Percentiles rank a stretch among this genome's conserved stretches.
phyloP scores from a whole-genome alignment of 192 early-diverging fungal genomes.

The Coemansia sp. region DNA sequence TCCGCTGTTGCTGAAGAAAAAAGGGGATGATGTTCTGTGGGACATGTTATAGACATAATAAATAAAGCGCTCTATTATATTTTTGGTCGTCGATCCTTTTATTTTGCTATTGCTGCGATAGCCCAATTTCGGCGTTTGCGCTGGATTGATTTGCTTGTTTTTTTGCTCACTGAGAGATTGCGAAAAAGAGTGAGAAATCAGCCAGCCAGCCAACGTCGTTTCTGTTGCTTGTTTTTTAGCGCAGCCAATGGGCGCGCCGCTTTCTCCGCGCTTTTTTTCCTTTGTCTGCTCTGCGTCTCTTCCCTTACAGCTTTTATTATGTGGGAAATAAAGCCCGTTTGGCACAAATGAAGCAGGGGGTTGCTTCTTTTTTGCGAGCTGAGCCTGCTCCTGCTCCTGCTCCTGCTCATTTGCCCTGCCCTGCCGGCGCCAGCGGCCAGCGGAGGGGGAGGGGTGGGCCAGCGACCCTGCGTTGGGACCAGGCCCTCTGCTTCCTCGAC shows the following conservation, averaged over 20 bases:
- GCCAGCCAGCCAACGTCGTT: neutral
- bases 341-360: neutral
- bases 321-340: conserved; percentile 1
- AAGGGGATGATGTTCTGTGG: no score
- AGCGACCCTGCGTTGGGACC: neutral
- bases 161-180: neutral
- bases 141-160: conserved; percentile 4
- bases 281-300: neutral
- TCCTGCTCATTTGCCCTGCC: neutral
- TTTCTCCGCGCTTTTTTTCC: neutral
- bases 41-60: conserved; percentile 1
- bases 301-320: neutral
- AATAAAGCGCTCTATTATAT: neutral
- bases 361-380: neutral
- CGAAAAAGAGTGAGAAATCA: conserved; percentile 6
- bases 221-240: neutral
- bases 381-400: no score
- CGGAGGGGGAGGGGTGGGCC: neutral
- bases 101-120: conserved; percentile 1
- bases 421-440: no score
- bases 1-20: neutral
- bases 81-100: conserved; percentile 10
- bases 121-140: conserved; percentile 5
- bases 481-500: neutral
- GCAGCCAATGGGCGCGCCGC: neutral